phyloP scores from a whole-genome alignment of 2,329 filamentous ascomycete genomes.

The Microcera coccophila region DNA sequence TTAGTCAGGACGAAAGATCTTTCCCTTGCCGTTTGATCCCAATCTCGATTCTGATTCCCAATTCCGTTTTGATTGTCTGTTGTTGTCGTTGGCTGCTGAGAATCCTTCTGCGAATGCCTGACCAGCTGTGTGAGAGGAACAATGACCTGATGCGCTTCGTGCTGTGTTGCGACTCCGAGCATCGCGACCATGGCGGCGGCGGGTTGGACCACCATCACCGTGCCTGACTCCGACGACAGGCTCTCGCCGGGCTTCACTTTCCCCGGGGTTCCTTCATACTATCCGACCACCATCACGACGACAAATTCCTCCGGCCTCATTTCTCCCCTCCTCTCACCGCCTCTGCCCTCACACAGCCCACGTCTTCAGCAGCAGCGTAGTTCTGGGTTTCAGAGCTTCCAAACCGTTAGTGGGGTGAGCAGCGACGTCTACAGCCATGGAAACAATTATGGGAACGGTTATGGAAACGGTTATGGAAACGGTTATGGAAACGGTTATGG shows the following conservation, averaged over 20 bases:
- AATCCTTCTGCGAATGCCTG: no score
- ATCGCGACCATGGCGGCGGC: no score
- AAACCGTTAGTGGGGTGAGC: slow-evolving; percentile 1
- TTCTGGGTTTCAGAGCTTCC: slow-evolving; percentile 11
- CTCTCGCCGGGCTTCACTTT: slow-evolving; percentile 3
- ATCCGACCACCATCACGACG: slow-evolving; percentile 19
- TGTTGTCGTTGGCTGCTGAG: no score
- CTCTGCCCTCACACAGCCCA: slow-evolving; percentile 11
- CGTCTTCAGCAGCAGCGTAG: slow-evolving; percentile 2
- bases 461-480: slow-evolving; percentile 2
- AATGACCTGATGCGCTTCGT: no score
- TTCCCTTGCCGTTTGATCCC: no score
- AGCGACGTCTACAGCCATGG: not conserved
- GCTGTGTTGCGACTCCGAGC: no score
- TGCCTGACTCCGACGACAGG: slow-evolving; percentile 1
- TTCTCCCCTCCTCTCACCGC: slow-evolving; percentile 23
- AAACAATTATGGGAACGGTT: not conserved
- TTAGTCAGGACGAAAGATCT: no score
- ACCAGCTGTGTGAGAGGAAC: no score
- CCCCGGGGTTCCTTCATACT: slow-evolving; percentile 14
- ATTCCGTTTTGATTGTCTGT: no score
- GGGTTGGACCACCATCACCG: not conserved
- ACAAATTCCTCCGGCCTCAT: slow-evolving; percentile 19
- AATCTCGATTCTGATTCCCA: no score
- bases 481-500: not conserved